Percentiles rank a stretch among this genome's conserved stretches.
phyloP scores from a whole-genome alignment of 768 basidiomycete species.

The Auricularia heimuer region DNA sequence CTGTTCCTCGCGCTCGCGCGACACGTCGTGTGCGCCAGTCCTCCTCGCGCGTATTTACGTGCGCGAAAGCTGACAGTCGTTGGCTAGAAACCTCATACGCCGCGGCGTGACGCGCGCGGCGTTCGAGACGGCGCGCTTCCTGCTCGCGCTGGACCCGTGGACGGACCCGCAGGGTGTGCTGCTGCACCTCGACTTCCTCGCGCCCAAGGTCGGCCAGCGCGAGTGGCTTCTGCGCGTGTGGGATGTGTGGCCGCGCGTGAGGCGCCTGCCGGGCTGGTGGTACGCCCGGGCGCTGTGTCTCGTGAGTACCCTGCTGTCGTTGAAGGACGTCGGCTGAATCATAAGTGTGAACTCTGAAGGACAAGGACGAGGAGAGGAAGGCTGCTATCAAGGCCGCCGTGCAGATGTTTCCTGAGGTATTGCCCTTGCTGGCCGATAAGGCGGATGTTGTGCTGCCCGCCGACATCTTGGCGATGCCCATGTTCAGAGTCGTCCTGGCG shows the following conservation, averaged over 20 bases:
- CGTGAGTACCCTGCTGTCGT: too few relatives aligned
- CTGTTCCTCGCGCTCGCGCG: slow-evolving; percentile 85
- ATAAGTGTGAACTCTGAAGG: slow-evolving; percentile 5
- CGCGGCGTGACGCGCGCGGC: slow-evolving; percentile 83
- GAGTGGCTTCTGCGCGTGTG: slow-evolving; percentile 73
- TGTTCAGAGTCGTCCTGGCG: slow-evolving; percentile 64
- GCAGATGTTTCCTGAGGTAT: slow-evolving; percentile 65
- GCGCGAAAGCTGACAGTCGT: neutral
- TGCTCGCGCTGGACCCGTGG: slow-evolving; percentile 77
- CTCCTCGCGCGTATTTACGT: neutral
- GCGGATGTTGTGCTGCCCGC: slow-evolving; percentile 57
- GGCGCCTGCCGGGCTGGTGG: neutral
- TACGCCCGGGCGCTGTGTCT: neutral
- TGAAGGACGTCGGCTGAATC: too few relatives aligned
- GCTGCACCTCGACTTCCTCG: slow-evolving; percentile 76
- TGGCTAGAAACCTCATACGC: slow-evolving; percentile 66
- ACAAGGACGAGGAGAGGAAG: slow-evolving; percentile 39
- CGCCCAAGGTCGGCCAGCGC: slow-evolving; percentile 68
- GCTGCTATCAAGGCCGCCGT: slow-evolving; percentile 66
- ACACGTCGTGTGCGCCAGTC: slow-evolving; percentile 54
- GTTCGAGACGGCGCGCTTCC: slow-evolving; percentile 83
- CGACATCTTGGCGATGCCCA: slow-evolving; percentile 46
- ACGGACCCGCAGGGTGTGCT: slow-evolving; percentile 83
- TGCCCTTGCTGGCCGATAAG: slow-evolving; percentile 79
- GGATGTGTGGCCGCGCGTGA: slow-evolving; percentile 17